Percentiles rank a stretch among this genome's conserved stretches.
Evolutionary conservation across 805 yeast species (phyloP).

Genomic region (Debaryomyces maramus): DNA sequence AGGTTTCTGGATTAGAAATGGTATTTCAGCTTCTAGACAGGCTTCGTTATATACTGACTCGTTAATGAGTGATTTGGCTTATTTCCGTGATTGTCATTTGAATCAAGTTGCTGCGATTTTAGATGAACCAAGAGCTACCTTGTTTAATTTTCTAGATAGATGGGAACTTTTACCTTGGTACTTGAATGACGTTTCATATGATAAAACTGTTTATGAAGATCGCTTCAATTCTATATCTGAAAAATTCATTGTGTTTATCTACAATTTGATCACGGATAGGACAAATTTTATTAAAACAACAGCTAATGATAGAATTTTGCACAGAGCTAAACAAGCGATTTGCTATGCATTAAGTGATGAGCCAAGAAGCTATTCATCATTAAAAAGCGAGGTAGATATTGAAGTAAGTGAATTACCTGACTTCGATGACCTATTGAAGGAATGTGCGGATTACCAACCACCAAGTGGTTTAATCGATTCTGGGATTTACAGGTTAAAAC

Average conservation of each 20-base stretch:
- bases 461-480: constrained; percentile 59
- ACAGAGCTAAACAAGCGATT: constrained; percentile 41
- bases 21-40: constrained; percentile 52
- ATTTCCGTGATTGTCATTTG: constrained; percentile 46
- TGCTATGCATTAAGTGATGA: constrained; percentile 50
- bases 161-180: constrained; percentile 61
- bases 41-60: constrained; percentile 49
- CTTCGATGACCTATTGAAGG: constrained; percentile 54
- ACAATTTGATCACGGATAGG: constrained; percentile 44
- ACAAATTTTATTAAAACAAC: constrained; percentile 21
- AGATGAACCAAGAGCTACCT: constrained; percentile 37
- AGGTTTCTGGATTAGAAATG: constrained; percentile 78
- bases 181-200: constrained; percentile 29
- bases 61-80: constrained; percentile 40
- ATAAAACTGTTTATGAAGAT: constrained; percentile 49
- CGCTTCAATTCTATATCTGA: constrained; percentile 44
- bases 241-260: constrained; percentile 44
- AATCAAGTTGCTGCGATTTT: constrained; percentile 43
- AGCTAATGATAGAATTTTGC: constrained; percentile 25
- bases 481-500: constrained; percentile 69
- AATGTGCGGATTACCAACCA: constrained; percentile 62
- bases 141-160: constrained; percentile 46
- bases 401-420: constrained; percentile 34
- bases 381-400: constrained; percentile 31
- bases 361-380: constrained; percentile 54